phyloP scores from a whole-genome alignment of 805 yeast species.

The Yamadazyma insecticola region DNA sequence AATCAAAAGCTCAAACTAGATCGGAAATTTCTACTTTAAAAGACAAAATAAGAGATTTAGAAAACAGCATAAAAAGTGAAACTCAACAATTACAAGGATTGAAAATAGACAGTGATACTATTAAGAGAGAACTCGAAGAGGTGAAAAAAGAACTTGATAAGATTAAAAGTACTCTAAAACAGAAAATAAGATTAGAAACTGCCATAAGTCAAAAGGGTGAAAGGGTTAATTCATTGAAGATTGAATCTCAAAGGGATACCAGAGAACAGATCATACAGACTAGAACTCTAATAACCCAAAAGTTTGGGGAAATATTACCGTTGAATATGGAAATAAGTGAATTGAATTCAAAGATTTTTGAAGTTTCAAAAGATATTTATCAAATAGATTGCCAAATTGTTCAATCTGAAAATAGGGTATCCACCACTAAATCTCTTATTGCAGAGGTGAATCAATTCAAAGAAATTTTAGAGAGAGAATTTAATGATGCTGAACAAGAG shows the following conservation, averaged over 20 bases:
- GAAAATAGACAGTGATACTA: too few species aligned
- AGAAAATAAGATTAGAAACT: slow-evolving; percentile 15
- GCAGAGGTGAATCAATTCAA: slow-evolving; percentile 23
- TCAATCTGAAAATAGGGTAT: slow-evolving; percentile 16
- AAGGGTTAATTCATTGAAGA: slow-evolving; percentile 26
- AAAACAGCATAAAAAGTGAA: neutral
- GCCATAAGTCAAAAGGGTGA: slow-evolving; percentile 21
- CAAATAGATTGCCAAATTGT: slow-evolving; percentile 12
- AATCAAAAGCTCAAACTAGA: slow-evolving; percentile 16
- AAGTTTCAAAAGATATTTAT: slow-evolving; percentile 3
- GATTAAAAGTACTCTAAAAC: neutral
- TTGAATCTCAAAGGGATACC: slow-evolving; percentile 39
- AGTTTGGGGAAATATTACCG: slow-evolving; percentile 7
- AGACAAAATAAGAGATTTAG: slow-evolving; percentile 1
- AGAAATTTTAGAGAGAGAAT: slow-evolving; percentile 23
- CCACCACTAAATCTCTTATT: slow-evolving; percentile 19
- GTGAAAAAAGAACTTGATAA: slow-evolving; percentile 8
- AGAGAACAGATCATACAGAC: slow-evolving; percentile 32
- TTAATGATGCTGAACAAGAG: slow-evolving; percentile 27
- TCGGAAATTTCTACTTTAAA: too few species aligned
- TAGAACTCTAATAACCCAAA: slow-evolving; percentile 20
- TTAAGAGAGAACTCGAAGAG: slow-evolving; percentile 13
- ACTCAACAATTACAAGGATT: too few species aligned
- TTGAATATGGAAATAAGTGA: neutral
- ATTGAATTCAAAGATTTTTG: neutral